These are phyloP conservation scores for Trichoderma erinaceum DNA, from an alignment of 495 filamentous ascomycete species.

Conservation along the genomic window DNA sequence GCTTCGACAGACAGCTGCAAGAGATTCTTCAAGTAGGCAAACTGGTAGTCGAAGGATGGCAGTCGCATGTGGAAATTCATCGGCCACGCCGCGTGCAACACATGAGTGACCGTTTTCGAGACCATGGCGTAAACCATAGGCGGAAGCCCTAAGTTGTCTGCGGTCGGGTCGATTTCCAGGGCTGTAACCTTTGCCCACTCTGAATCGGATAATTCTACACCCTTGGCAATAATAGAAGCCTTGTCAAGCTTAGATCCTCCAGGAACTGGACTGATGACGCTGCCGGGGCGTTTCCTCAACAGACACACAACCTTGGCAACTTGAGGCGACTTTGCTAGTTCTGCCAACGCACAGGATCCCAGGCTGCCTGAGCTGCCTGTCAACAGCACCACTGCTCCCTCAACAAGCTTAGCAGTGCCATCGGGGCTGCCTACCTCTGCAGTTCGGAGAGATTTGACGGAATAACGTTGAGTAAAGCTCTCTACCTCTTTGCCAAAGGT, in stretches of 20 bases:
- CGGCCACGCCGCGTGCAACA: conserved; percentile 35
- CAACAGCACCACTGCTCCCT: neutral
- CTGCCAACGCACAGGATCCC: neutral
- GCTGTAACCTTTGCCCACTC: conserved; percentile 10
- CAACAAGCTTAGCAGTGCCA: neutral
- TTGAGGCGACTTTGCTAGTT: neutral
- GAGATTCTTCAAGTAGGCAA: conserved; percentile 25
- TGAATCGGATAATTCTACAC: neutral
- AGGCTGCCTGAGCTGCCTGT: conserved; percentile 9
- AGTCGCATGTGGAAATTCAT: conserved; percentile 33
- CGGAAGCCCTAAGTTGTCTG: neutral
- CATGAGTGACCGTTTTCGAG: conserved; percentile 3
- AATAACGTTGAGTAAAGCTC: neutral
- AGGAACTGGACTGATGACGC: neutral
- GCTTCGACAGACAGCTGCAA: conserved; percentile 24
- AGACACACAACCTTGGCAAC: conserved; percentile 8
- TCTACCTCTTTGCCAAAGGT: neutral
- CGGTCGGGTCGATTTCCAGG: neutral
- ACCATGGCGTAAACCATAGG: conserved; percentile 7
- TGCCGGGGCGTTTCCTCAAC: neutral
- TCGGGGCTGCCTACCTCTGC: neutral
- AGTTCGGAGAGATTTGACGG: neutral
- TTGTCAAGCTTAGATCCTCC: neutral
- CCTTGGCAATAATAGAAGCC: neutral
- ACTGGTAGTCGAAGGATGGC: conserved; percentile 26